A percentile compares a stretch with the other conserved stretches of the same genome.
Evolutionary conservation across 2,329 filamentous ascomycete genomes (phyloP).

Genomic region (Ceratocystis papillata): DNA sequence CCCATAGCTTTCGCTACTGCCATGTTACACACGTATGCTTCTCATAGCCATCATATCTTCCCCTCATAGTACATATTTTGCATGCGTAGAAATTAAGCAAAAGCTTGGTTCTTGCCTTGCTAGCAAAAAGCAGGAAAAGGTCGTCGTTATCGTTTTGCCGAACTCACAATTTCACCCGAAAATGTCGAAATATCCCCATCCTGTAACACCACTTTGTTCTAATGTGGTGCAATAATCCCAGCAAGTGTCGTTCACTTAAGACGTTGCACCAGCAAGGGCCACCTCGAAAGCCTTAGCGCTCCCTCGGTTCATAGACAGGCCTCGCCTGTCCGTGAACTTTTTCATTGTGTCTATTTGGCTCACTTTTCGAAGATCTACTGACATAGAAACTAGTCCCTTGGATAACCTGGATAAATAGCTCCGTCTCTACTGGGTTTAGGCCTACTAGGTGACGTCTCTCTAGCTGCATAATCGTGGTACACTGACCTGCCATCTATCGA

Average conservation of each 20-base stretch:
- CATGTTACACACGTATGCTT: background rate
- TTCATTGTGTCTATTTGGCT: background rate
- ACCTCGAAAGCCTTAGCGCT: background rate
- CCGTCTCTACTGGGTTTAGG: background rate
- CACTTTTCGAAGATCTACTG: background rate
- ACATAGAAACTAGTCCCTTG: background rate
- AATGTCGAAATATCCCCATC: constrained; percentile 6
- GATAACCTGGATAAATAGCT: too few species aligned
- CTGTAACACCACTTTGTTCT: background rate
- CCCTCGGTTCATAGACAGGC: background rate
- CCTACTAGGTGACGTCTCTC: background rate
- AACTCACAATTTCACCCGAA: background rate
- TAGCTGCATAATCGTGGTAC: background rate
- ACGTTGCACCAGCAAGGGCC: constrained; percentile 5
- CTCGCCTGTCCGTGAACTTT: background rate
- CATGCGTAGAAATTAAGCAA: background rate
- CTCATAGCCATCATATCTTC: too few species aligned
- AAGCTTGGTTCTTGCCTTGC: background rate
- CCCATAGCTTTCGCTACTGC: background rate
- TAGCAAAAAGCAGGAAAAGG: background rate
- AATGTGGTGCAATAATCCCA: constrained; percentile 15
- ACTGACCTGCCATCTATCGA: background rate
- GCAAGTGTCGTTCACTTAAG: constrained; percentile 5
- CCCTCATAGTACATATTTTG: background rate
- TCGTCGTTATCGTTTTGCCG: background rate